phyloP scores from a whole-genome alignment of 306 rosid species.

The Clitoria ternatea region DNA sequence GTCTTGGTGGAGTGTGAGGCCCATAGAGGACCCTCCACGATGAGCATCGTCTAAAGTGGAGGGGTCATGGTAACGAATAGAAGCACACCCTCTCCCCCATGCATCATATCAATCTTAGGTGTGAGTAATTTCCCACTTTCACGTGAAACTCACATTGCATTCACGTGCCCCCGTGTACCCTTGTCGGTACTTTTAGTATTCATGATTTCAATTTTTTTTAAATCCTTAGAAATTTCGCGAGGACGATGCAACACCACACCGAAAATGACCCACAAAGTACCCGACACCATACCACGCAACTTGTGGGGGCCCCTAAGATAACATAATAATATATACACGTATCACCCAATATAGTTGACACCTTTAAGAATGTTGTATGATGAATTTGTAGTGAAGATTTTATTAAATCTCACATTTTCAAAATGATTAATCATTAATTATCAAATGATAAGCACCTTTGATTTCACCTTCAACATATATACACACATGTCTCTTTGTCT shows the following conservation, averaged over 20 bases:
- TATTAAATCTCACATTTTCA: too few species aligned
- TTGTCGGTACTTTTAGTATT: constrained; percentile 34
- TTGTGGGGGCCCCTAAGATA: neutral
- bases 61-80: neutral
- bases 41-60: neutral
- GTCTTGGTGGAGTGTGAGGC: constrained; percentile 17
- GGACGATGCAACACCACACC: constrained; percentile 1
- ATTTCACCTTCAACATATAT: too few species aligned
- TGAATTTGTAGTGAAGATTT: too few species aligned
- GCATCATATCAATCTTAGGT: neutral
- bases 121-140: constrained; percentile 15
- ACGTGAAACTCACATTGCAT: constrained; percentile 35
- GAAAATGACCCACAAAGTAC: neutral
- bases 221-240: neutral
- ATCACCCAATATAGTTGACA: neutral
- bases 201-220: neutral
- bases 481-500: too few species aligned
- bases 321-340: neutral
- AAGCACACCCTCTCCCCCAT: constrained; percentile 23
- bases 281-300: constrained; percentile 4
- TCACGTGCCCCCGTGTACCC: constrained; percentile 41
- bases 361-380: too few species aligned
- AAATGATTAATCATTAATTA: too few species aligned
- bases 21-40: constrained; percentile 1
- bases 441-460: too few species aligned